Evolutionary conservation across 345 rosid species (phyloP), one percentile per base, ranked within the genome.

Genomic region (Populus alba): DNA sequence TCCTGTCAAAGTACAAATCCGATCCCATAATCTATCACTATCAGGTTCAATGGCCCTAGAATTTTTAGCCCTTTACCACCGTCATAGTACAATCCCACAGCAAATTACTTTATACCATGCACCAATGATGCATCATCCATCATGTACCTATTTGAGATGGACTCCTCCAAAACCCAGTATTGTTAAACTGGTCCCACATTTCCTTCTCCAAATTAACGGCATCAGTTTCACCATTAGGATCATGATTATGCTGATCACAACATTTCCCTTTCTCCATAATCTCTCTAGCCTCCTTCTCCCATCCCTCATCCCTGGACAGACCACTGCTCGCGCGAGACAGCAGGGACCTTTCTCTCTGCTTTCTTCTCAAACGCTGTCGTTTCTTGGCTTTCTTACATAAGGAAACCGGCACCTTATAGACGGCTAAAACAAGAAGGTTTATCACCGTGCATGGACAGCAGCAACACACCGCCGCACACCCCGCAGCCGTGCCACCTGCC

Each of bases 141-240:
- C 29, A 59, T 59, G 65, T n/a, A 59, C 65, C 72, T 61, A 71
- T 69, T 37, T 70, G 78, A 69, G 97, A 90, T 7, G 92, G 80
- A 76, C 95, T 91, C 76, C 97, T 81, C 93, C 93, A 91, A 47
- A 92, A 92, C 2, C 97, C 97, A 4, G 91, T 83, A 1, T 79
- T 84, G 37, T 86, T 87, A 76, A 92, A 91, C 20, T 78, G 88
- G 33, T 84, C 84, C 93, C 92, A 90, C 93, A 87, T 89, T 80
- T 89, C 92, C 57, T 85, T 88, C 38, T 82, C 81, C 41, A 81
- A 27, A 69, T 82, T 78, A 57, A 79, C 85, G 57, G 88, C 89
- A 75, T 75, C 49, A 51, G 59, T 7, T 57, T 81, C 74, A 70
- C 69, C 25, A 62, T 77, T 81, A 2, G 78, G 76, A 1, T 72